Evolutionary conservation across 1,139 yeast genomes (phyloP).

Genomic region (Debaryomyces nepalensis): DNA sequence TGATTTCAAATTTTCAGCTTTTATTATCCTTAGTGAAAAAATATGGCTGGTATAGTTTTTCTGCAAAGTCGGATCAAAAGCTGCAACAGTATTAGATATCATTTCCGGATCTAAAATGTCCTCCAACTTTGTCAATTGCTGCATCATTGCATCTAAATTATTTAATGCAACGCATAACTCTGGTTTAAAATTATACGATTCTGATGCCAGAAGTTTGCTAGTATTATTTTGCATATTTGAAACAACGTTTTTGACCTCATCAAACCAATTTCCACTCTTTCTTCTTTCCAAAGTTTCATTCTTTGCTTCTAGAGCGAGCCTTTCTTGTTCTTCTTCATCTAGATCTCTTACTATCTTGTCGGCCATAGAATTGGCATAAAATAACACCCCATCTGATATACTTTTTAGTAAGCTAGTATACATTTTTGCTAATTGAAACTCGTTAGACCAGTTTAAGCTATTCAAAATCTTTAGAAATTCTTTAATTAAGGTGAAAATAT

Average conservation of each 20-base stretch:
- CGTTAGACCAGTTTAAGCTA: constrained; percentile 66
- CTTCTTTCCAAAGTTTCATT: constrained; percentile 29
- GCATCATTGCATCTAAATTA: constrained; percentile 66
- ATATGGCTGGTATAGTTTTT: constrained; percentile 53
- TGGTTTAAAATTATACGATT: constrained; percentile 64
- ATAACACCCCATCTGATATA: constrained; percentile 62
- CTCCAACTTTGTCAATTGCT: constrained; percentile 63
- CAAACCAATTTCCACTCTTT: constrained; percentile 43
- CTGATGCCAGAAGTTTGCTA: constrained; percentile 43
- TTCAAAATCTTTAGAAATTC: constrained; percentile 59
- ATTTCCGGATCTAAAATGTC: constrained; percentile 63
- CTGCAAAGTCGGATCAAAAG: constrained; percentile 35
- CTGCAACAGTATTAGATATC: constrained; percentile 52
- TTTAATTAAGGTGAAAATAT: constrained; percentile 65
- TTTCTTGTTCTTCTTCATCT: constrained; percentile 40
- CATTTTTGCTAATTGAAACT: constrained; percentile 61
- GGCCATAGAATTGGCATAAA: constrained; percentile 55
- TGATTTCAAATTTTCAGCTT: constrained; percentile 72
- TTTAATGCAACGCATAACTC: constrained; percentile 78
- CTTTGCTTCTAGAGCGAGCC: constrained; percentile 30
- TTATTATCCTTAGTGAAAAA: constrained; percentile 66
- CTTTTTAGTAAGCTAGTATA: constrained; percentile 63
- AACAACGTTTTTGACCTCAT: constrained; percentile 53
- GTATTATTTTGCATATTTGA: constrained; percentile 42
- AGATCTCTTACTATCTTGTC: constrained; percentile 55